Conservation (phyloP, 2,329 filamentous ascomycete species). For the Periconia sp. region DNA sequence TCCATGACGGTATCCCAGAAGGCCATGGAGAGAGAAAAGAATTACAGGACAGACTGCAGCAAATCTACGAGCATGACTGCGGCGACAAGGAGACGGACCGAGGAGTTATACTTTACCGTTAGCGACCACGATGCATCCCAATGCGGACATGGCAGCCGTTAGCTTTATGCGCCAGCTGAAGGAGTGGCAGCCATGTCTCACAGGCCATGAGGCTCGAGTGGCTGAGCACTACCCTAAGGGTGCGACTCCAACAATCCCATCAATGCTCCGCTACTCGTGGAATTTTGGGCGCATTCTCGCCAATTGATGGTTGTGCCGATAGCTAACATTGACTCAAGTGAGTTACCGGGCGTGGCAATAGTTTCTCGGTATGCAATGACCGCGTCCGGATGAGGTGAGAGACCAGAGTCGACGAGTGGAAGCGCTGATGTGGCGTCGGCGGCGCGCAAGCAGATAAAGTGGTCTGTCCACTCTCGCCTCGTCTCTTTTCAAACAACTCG, state of each 20-base stretch:
- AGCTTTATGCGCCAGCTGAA: conserved; percentile 8
- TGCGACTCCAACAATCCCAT: no score
- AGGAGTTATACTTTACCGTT: not conserved
- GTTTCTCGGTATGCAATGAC: not conserved
- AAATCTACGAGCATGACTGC: not conserved
- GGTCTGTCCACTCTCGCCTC: not conserved
- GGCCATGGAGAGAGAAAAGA: conserved; percentile 23
- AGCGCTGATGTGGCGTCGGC: not conserved
- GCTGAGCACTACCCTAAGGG: conserved; percentile 3
- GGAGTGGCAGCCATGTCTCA: conserved; percentile 6
- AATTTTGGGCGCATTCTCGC: not conserved
- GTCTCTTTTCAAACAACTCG: not conserved
- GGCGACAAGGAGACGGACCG: not conserved
- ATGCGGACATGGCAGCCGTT: not conserved
- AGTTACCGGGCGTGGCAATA: not conserved
- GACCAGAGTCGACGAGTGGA: not conserved
- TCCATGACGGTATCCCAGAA: conserved; percentile 38
- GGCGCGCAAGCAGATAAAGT: no score
- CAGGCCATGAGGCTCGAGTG: conserved; percentile 3
- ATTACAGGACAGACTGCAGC: conserved; percentile 7
- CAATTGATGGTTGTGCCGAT: not conserved
- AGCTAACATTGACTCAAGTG: no score
- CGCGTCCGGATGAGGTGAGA: conserved; percentile 1
- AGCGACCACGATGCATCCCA: not conserved
- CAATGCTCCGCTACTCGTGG: not conserved